Conservation (phyloP, 805 yeast species). For the Saccharomycopsis sp. region DNA sequence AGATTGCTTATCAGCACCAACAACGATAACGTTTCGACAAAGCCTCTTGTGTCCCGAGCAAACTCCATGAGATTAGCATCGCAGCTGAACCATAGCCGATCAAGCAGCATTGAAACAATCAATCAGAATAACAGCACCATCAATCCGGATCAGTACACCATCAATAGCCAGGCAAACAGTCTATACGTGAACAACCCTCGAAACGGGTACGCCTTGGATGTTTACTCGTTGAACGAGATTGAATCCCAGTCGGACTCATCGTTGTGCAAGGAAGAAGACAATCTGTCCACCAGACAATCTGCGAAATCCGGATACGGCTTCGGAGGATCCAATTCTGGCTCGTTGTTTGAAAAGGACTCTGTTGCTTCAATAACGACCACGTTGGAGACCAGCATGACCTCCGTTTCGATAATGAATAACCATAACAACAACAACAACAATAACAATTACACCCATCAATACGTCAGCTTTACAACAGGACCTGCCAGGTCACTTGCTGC, state of each 20-base stretch:
- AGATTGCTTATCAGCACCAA: too few relatives aligned
- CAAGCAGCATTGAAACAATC: conserved; percentile 7
- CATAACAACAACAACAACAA: too few relatives aligned
- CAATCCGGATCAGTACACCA: too few relatives aligned
- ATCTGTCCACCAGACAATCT: conserved; percentile 6
- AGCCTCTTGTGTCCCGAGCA: conserved; percentile 16
- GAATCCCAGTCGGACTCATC: conserved; percentile 3
- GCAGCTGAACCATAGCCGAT: too few relatives aligned
- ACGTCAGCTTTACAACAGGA: background rate
- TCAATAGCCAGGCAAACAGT: conserved; percentile 6
- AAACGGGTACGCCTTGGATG: conserved; percentile 13
- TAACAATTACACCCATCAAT: conserved; percentile 6
- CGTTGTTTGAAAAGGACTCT: too few relatives aligned
- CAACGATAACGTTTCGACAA: conserved; percentile 15
- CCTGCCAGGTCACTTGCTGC: conserved; percentile 15
- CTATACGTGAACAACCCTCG: conserved; percentile 13
- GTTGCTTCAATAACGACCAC: too few relatives aligned
- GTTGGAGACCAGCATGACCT: too few relatives aligned
- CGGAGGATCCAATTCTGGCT: background rate
- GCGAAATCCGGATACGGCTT: conserved; percentile 10
- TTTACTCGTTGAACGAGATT: conserved; percentile 10
- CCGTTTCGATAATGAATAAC: too few relatives aligned
- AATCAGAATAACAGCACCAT: background rate
- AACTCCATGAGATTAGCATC: conserved; percentile 11
- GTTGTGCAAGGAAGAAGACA: background rate